These are phyloP conservation scores for Eleusine coracana DNA, from an alignment of 176 grass and related monocot species.

Conservation along the genomic window DNA sequence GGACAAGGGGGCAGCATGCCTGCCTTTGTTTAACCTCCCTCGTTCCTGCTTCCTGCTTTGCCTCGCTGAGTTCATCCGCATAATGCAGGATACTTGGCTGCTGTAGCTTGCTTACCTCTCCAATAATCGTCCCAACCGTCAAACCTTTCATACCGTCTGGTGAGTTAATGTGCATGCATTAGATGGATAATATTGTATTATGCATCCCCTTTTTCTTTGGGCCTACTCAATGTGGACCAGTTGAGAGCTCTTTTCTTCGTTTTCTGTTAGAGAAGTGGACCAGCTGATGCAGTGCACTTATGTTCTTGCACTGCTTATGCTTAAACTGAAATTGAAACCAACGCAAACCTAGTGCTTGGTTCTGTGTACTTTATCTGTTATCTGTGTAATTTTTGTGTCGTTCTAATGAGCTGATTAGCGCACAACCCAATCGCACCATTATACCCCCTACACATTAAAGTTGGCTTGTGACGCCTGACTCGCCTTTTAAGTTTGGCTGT, in stretches of 20 bases:
- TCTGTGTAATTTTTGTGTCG: not conserved
- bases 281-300: conserved; percentile 15
- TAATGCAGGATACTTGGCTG: conserved; percentile 15
- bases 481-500: conserved; percentile 13
- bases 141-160: conserved; percentile 27
- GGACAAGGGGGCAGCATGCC: conserved; percentile 38
- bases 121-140: conserved; percentile 18
- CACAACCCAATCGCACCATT: not conserved
- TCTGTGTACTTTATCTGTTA: conserved; percentile 13
- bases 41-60: conserved; percentile 39
- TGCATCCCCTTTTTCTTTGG: conserved; percentile 18
- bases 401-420: not conserved
- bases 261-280: conserved; percentile 16
- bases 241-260: conserved; percentile 6
- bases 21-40: conserved; percentile 35
- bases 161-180: conserved; percentile 9
- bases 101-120: conserved; percentile 17
- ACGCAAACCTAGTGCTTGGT: conserved; percentile 1
- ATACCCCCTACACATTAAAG: not conserved
- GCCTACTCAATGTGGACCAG: conserved; percentile 32
- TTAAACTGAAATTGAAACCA: not conserved
- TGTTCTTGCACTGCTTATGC: conserved; percentile 2
- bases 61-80: conserved; percentile 48
- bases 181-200: conserved; percentile 32
- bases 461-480: not conserved